Evolutionary conservation across 108 stramenopile species (phyloP).

Genomic region (Discostella stelligeroides): DNA sequence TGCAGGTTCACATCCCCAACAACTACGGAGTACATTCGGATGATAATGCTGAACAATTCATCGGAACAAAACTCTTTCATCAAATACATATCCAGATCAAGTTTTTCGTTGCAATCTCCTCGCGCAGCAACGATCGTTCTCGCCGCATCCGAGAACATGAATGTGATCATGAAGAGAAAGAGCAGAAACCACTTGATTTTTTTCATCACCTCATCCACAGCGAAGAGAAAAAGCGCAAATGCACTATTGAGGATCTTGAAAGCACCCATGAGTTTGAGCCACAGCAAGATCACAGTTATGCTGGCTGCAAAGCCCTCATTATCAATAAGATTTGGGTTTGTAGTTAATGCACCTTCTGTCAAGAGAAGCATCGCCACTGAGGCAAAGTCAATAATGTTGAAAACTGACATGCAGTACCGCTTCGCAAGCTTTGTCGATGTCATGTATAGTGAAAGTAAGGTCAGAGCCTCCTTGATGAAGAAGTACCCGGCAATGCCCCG

Average conservation of each 20-base stretch:
- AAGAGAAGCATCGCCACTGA: conserved; percentile 31
- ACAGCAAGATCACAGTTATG: conserved; percentile 40
- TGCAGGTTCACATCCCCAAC: conserved; percentile 41
- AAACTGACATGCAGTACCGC: conserved; percentile 37
- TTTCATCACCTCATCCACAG: conserved; percentile 43
- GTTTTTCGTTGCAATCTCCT: conserved; percentile 30
- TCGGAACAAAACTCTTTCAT: conserved; percentile 33
- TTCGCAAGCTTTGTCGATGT: conserved; percentile 39
- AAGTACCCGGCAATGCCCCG: conserved; percentile 38
- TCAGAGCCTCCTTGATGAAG: conserved; percentile 40
- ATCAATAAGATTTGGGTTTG: conserved; percentile 5
- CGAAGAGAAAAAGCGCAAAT: conserved; percentile 42
- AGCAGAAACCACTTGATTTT: conserved; percentile 48
- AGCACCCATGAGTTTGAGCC: conserved; percentile 42
- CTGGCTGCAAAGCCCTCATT: conserved; percentile 36
- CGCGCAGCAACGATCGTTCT: conserved; percentile 30
- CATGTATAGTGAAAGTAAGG: conserved; percentile 46
- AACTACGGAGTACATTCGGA: conserved; percentile 42
- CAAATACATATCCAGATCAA: conserved; percentile 6
- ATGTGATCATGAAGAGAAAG: conserved; percentile 27
- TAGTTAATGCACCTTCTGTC: conserved; percentile 7
- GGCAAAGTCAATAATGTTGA: conserved; percentile 46
- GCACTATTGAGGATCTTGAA: conserved; percentile 48
- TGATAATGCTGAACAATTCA: conserved; percentile 17
- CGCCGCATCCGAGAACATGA: conserved; percentile 49